A percentile compares a stretch with the other conserved stretches of the same genome.
Conservation (phyloP, 306 rosid species). For the Vicia sativa region DNA sequence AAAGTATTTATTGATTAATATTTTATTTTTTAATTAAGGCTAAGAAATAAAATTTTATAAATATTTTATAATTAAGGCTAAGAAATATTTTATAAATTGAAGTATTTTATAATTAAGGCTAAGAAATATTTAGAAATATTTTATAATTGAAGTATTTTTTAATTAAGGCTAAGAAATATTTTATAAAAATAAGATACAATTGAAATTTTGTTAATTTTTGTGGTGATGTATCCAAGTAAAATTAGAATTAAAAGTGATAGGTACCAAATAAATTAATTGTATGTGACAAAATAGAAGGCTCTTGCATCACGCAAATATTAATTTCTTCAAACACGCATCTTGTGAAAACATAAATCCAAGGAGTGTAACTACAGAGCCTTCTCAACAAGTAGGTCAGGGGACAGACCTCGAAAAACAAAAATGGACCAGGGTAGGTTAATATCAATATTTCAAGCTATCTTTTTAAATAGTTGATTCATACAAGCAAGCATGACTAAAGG, state of each 20-base stretch:
- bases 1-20: too few relatives aligned
- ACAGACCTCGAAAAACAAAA: constrained; percentile 18
- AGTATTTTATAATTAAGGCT: too few relatives aligned
- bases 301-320: constrained; percentile 32
- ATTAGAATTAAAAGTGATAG: too few relatives aligned
- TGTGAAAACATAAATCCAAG: constrained; percentile 39
- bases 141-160: too few relatives aligned
- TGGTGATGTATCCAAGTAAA: background rate
- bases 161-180: too few relatives aligned
- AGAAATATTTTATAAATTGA: too few relatives aligned
- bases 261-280: background rate
- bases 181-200: background rate
- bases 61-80: too few relatives aligned
- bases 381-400: constrained; percentile 34
- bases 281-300: constrained; percentile 12
- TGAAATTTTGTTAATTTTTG: background rate
- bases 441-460: constrained; percentile 14
- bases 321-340: constrained; percentile 32
- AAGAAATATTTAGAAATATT: too few relatives aligned
- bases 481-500: background rate
- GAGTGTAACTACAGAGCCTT: constrained; percentile 21
- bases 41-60: too few relatives aligned
- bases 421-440: constrained; percentile 2
- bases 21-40: too few relatives aligned
- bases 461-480: constrained; percentile 18